phyloP scores from a whole-genome alignment of 1,284 basidiomycete genomes.

The Peniophora sp. region DNA sequence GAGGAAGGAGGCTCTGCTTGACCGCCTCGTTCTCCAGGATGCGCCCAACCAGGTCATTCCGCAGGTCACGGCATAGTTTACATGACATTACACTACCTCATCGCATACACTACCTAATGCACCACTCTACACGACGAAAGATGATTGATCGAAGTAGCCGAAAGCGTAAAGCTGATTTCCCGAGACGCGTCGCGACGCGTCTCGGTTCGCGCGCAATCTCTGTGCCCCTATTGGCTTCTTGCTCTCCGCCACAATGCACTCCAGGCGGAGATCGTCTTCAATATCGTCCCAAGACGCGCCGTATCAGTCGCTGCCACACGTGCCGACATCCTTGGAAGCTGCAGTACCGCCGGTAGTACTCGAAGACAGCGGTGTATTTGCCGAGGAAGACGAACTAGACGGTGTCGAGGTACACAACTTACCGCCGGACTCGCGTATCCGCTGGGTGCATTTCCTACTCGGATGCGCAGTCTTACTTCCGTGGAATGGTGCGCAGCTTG shows the following conservation, averaged over 20 bases:
- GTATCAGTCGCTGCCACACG: conserved; percentile 18
- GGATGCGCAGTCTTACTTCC: conserved; percentile 68
- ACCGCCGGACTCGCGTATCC: conserved; percentile 32
- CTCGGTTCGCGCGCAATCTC: neutral
- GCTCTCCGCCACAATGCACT: conserved; percentile 3
- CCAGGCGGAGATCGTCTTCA: conserved; percentile 6
- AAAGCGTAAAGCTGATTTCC: neutral
- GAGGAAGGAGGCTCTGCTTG: conserved; percentile 53
- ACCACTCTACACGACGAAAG: neutral
- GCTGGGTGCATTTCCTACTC: conserved; percentile 61
- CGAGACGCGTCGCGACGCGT: neutral
- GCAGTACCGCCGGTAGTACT: conserved; percentile 16
- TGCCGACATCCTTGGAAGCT: conserved; percentile 6
- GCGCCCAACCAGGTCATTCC: conserved; percentile 67
- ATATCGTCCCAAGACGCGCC: conserved; percentile 1
- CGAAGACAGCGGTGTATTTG: conserved; percentile 21
- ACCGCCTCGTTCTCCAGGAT: conserved; percentile 48
- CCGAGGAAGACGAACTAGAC: conserved; percentile 23
- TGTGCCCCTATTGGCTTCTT: neutral
- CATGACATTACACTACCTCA: neutral
- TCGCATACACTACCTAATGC: neutral
- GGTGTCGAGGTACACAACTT: conserved; percentile 16
- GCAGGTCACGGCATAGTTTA: neutral
- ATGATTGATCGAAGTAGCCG: neutral
- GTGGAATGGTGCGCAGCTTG: conserved; percentile 61